Evolutionary conservation across 2,329 filamentous ascomycete genomes (phyloP).

Genomic region (Cytospora piceae): DNA sequence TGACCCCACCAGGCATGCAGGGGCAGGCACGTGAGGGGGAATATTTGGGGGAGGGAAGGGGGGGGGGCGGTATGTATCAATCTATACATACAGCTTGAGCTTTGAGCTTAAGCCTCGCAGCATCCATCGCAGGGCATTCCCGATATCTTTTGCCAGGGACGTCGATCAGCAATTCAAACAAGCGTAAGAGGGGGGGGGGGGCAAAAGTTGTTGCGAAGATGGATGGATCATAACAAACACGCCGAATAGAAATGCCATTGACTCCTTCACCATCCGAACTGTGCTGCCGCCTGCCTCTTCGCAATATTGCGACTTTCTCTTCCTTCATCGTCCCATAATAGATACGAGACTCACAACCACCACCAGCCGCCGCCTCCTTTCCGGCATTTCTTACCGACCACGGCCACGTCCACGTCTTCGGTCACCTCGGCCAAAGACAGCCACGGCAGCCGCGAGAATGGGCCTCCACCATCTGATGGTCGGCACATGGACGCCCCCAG

Average conservation of each 20-base stretch:
- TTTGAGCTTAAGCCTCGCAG: neutral
- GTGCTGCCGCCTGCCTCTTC: neutral
- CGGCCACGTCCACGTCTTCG: constrained; percentile 13
- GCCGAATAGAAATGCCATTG: neutral
- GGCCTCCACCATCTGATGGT: constrained; percentile 86
- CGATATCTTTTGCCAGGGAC: too few species aligned
- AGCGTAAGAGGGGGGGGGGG: neutral
- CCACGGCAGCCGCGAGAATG: constrained; percentile 53
- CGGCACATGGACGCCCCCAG: constrained; percentile 88
- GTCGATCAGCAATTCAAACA: too few species aligned
- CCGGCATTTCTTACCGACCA: constrained; percentile 33
- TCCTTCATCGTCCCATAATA: neutral
- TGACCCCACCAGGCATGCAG: too few species aligned
- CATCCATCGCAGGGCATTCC: neutral
- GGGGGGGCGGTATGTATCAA: too few species aligned
- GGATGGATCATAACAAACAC: neutral
- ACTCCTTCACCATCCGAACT: neutral
- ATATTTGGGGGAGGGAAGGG: too few species aligned
- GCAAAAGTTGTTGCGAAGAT: neutral
- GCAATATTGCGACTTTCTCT: neutral
- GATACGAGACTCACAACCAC: neutral
- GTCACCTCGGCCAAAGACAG: neutral
- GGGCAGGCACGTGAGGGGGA: too few species aligned
- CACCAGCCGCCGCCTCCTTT: constrained; percentile 15
- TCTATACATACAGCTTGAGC: too few species aligned